Evolutionary conservation across 139 green algal genomes (phyloP).

Genomic region (Haematococcus sp.): DNA sequence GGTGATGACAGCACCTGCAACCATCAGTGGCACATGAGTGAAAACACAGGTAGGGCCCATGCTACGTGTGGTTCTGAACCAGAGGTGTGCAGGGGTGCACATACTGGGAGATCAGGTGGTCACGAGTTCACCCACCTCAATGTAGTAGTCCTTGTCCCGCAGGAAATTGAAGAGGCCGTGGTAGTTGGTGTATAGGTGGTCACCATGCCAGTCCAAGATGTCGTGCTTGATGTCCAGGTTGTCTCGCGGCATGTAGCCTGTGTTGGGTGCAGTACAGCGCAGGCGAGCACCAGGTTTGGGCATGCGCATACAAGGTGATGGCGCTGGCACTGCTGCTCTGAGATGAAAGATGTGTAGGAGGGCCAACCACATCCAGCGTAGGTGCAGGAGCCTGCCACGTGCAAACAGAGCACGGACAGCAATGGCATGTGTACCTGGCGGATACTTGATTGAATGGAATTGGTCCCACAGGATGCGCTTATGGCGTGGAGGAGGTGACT

Average conservation of each 20-base stretch:
- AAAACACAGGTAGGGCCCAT: constrained; percentile 54
- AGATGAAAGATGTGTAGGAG: too few relatives aligned
- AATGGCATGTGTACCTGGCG: too few relatives aligned
- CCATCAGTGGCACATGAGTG: too few relatives aligned
- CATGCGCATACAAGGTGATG: too few relatives aligned
- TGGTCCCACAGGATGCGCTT: constrained; percentile 94
- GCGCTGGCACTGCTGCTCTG: too few relatives aligned
- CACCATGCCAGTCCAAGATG: constrained; percentile 98
- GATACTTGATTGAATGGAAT: constrained; percentile 94
- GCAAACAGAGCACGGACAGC: background rate
- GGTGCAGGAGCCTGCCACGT: too few relatives aligned
- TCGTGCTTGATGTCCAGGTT: constrained; percentile 76
- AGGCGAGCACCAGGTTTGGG: too few relatives aligned
- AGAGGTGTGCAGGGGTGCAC: background rate
- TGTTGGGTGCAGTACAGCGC: background rate
- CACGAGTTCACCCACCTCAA: constrained; percentile 1
- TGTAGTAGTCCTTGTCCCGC: constrained; percentile 28
- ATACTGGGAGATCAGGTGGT: background rate
- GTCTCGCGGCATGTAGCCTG: constrained; percentile 63
- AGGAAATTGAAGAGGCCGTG: constrained; percentile 84
- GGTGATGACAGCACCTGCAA: constrained; percentile 85
- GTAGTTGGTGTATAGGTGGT: constrained; percentile 97
- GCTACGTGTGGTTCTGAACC: background rate
- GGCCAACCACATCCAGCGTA: too few relatives aligned
- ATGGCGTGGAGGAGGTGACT: constrained; percentile 65